Base-by-base conservation (phyloP, 2,329 filamentous ascomycete species). In the Xylariaceae sp. region DNA sequence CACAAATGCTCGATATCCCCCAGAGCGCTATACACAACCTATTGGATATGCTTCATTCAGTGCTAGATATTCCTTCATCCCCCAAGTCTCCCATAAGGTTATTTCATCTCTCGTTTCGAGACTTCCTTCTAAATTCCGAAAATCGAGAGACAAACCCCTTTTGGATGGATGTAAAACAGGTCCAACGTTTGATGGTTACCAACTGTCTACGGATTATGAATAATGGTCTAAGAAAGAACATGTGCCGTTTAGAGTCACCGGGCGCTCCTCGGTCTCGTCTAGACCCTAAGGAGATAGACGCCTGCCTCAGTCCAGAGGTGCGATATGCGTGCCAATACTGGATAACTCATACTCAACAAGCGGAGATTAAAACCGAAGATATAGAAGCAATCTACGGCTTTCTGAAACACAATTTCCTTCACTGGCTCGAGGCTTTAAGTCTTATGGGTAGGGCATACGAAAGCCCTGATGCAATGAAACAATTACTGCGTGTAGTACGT, bases 401-500 rank as follows among this genome's bases (percentile, higher is more conserved):
- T 21, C 32, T 55, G 1, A 13, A 42, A 13, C 3, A 11, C 23
- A 47, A 58, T 24, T 33, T 50, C n/a, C 48, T 55, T 24, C 52
- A 58, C 23, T 58, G 52, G 55, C 7, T 55, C 7, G 52, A 58
- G 33, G 47, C 39, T 2, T 16, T 55, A 24, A 30, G 21, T 13
- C 51, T 55, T 10, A 20, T 55, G 2, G 37, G 41, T 26, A 58
- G 29, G 35, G 41, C 16, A 1, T 36, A 21, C 10, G 53, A 57
- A 59, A 66, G 56, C 23, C 24, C 65, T 27, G 20, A 47, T 33
- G 61, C 3, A 41, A n/a, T 13, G 11, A 41, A 63, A 18, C 54
- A 50, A 37, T 50, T 37, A 42, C 21, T 52, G 8, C 23, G 42
- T 41, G 32, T 52, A 18, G 62, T 59, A 59, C 15, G 43, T 49